Percentiles rank a stretch among this genome's conserved stretches.
These are phyloP conservation scores for Pseudogymnoascus sp. DNA, from an alignment of 2,329 filamentous ascomycete species.

Conservation along the genomic window DNA sequence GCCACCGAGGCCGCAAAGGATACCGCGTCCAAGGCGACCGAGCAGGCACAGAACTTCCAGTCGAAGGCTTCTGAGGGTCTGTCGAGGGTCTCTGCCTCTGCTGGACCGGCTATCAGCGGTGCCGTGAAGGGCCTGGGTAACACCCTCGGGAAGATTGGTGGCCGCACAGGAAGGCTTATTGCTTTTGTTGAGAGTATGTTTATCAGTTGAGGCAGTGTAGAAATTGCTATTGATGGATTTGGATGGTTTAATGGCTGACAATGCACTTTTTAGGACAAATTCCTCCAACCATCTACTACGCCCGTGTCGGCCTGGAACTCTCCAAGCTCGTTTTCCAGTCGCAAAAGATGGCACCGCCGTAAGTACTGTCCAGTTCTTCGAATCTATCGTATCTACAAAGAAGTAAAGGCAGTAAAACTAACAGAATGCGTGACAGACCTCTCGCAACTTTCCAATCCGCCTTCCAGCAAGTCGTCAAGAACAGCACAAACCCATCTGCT, in stretches of 20 bases:
- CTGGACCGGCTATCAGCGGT: slow-evolving; percentile 66
- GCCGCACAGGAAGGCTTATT: slow-evolving; percentile 71
- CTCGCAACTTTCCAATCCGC: slow-evolving; percentile 77
- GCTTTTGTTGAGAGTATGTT: slow-evolving; percentile 77
- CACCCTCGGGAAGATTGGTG: slow-evolving; percentile 69
- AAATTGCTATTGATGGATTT: slow-evolving; percentile 11
- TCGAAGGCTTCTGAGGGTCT: slow-evolving; percentile 74
- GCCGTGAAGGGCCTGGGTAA: slow-evolving; percentile 59
- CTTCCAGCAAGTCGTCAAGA: slow-evolving; percentile 67
- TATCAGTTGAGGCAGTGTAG: slow-evolving; percentile 9
- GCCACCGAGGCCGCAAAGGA: slow-evolving; percentile 37
- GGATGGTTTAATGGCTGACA: slow-evolving; percentile 12
- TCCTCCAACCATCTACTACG: slow-evolving; percentile 85
- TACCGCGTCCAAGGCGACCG: slow-evolving; percentile 34
- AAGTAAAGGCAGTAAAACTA: neutral
- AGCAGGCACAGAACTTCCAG: slow-evolving; percentile 37
- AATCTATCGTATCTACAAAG: neutral
- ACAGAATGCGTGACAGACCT: slow-evolving; percentile 42
- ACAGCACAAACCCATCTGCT: slow-evolving; percentile 57
- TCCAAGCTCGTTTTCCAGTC: slow-evolving; percentile 77
- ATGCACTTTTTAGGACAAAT: slow-evolving; percentile 55
- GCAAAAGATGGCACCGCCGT: slow-evolving; percentile 94
- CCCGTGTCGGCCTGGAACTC: slow-evolving; percentile 78
- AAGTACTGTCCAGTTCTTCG: slow-evolving; percentile 37
- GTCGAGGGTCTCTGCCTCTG: slow-evolving; percentile 69